These are phyloP conservation scores for Pistacia integerrima DNA, from an alignment of 345 rosid species.

Conservation along the genomic window DNA sequence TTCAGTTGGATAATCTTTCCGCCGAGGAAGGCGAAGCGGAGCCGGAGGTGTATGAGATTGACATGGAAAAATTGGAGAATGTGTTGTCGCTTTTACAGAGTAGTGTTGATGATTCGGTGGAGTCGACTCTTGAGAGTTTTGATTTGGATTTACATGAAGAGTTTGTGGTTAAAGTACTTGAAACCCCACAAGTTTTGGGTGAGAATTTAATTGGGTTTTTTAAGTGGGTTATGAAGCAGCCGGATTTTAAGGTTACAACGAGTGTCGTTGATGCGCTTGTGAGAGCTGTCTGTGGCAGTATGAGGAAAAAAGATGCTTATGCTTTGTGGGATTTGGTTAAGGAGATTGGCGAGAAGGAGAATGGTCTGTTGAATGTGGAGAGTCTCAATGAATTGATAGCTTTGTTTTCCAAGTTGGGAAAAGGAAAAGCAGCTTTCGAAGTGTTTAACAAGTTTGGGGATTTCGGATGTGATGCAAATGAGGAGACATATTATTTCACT, in stretches of 20 bases:
- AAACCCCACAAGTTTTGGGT: conserved; percentile 49
- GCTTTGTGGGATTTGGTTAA: conserved; percentile 71
- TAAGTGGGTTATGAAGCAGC: conserved; percentile 54
- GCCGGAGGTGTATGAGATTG: conserved; percentile 40
- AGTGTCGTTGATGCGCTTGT: conserved; percentile 51
- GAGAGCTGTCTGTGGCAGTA: conserved; percentile 38
- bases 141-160: conserved; percentile 45
- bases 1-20: conserved; percentile 14
- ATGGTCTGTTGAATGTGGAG: conserved; percentile 40
- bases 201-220: conserved; percentile 64
- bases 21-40: conserved; percentile 5
- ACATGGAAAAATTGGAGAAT: conserved; percentile 50
- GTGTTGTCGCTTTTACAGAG: conserved; percentile 69
- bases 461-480: conserved; percentile 53
- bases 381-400: conserved; percentile 67
- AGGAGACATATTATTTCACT: conserved; percentile 58
- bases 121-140: conserved; percentile 49
- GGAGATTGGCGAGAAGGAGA: conserved; percentile 52
- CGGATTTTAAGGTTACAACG: conserved; percentile 35
- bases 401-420: conserved; percentile 64
- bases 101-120: conserved; percentile 56
- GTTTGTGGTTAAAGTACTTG: conserved; percentile 57
- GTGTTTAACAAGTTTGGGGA: conserved; percentile 63
- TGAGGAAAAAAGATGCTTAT: conserved; percentile 52
- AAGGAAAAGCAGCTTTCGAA: conserved; percentile 71